Percentiles rank a stretch among this genome's conserved stretches.
Conservation (phyloP, 2,329 filamentous ascomycete species). For the Colletotrichum eleusines region DNA sequence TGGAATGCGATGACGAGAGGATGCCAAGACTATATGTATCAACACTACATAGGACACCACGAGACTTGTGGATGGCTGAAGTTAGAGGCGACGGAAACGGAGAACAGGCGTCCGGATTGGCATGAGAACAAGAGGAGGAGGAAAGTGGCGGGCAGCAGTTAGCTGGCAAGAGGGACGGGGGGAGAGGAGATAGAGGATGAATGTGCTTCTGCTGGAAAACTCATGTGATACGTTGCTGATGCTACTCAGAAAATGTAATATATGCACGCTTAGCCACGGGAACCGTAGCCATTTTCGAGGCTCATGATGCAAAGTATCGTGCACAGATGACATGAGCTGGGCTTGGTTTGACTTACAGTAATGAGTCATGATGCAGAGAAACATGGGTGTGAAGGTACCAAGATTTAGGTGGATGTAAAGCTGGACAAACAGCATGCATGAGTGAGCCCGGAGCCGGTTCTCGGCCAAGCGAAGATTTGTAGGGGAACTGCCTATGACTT, state of each 20-base stretch:
- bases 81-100: not conserved
- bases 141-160: not conserved
- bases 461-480: not conserved
- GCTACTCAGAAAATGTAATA: not conserved
- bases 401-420: not conserved
- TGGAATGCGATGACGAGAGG: not conserved
- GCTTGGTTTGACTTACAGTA: not conserved
- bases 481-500: not conserved
- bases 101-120: constrained; percentile 2
- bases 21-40: not conserved
- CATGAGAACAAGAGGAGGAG: not conserved
- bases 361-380: not conserved
- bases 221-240: not conserved
- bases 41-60: not conserved
- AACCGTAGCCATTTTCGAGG: not conserved
- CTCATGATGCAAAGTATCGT: too few species aligned
- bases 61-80: constrained; percentile 3
- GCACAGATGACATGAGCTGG: not conserved
- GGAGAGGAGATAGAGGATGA: rapidly evolving
- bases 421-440: not conserved
- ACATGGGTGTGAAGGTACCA: not conserved
- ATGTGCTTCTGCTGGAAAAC: not conserved
- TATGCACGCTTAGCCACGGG: not conserved
- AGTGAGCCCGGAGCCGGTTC: too few species aligned
- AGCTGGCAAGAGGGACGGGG: not conserved